Conservation (phyloP, 495 filamentous ascomycete genomes). For the Penicillium canariense region DNA sequence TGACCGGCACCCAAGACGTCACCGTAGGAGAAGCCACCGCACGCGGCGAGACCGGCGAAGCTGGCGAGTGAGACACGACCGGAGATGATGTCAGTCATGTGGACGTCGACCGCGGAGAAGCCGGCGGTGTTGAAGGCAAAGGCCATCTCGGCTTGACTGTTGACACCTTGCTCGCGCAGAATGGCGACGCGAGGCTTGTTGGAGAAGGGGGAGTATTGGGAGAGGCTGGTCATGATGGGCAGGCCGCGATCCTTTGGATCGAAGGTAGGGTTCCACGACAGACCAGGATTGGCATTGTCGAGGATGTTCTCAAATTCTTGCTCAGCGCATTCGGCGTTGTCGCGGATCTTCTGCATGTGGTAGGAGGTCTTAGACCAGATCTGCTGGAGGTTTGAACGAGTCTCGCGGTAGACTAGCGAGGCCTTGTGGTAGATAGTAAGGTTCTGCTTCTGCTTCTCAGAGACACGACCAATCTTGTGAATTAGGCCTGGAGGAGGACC, state of each 20-base stretch:
- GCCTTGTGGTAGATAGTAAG: slow-evolving; percentile 72
- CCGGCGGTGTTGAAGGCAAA: slow-evolving; percentile 92
- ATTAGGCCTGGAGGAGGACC: slow-evolving; percentile 80
- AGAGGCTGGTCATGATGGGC: slow-evolving; percentile 64
- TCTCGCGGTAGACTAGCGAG: slow-evolving; percentile 62
- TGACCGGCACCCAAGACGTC: slow-evolving; percentile 93
- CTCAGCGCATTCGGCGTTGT: slow-evolving; percentile 86
- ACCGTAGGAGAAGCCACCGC: slow-evolving; percentile 96
- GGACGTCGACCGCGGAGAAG: slow-evolving; percentile 88
- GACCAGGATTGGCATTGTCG: slow-evolving; percentile 76
- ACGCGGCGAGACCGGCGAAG: slow-evolving; percentile 87
- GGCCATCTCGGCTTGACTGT: slow-evolving; percentile 95
- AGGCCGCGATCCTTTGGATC: slow-evolving; percentile 74
- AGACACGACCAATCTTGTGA: slow-evolving; percentile 75
- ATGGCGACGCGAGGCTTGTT: slow-evolving; percentile 86
- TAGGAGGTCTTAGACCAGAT: slow-evolving; percentile 86
- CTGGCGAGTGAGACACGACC: slow-evolving; percentile 70
- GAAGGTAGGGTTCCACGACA: slow-evolving; percentile 82
- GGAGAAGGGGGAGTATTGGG: slow-evolving; percentile 58
- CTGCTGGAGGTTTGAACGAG: slow-evolving; percentile 75
- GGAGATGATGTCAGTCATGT: slow-evolving; percentile 92
- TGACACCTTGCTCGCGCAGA: slow-evolving; percentile 91
- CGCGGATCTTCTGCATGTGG: slow-evolving; percentile 85
- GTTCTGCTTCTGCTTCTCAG: slow-evolving; percentile 67
- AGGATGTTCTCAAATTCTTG: slow-evolving; percentile 74